Percentiles rank a stretch among this genome's conserved stretches.
These are phyloP conservation scores for Zostera marina DNA, from an alignment of 116 monocot genomes.

Conservation along the genomic window DNA sequence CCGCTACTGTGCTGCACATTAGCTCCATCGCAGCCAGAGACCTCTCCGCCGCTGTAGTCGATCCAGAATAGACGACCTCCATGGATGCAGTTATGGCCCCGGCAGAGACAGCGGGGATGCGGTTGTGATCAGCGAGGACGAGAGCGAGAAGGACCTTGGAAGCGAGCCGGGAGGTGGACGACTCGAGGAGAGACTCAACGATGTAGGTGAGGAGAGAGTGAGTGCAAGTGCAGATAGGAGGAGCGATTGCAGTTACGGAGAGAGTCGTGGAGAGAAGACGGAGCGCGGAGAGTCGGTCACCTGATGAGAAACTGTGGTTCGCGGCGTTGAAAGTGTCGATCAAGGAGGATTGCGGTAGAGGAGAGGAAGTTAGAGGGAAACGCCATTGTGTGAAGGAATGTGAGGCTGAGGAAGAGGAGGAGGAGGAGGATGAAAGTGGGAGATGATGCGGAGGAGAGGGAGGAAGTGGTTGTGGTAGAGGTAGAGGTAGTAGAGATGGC, in stretches of 20 bases:
- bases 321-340: slow-evolving; percentile 22
- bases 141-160: slow-evolving; percentile 70
- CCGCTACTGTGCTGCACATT: slow-evolving; percentile 63
- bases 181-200: slow-evolving; percentile 39
- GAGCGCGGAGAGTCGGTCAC: slow-evolving; percentile 25
- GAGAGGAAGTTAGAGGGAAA: slow-evolving; percentile 35
- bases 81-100: slow-evolving; percentile 43
- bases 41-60: slow-evolving; percentile 17
- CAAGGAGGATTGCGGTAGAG: not conserved
- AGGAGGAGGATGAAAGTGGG: slow-evolving; percentile 40
- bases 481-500: slow-evolving; percentile 5
- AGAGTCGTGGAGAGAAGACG: slow-evolving; percentile 39
- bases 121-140: slow-evolving; percentile 46
- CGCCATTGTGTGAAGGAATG: slow-evolving; percentile 98
- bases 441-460: slow-evolving; percentile 2
- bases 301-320: slow-evolving; percentile 38
- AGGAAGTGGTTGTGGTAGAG: slow-evolving; percentile 1
- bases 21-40: slow-evolving; percentile 74
- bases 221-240: not conserved
- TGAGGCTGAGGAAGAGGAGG: slow-evolving; percentile 80
- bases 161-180: slow-evolving; percentile 42
- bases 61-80: slow-evolving; percentile 26
- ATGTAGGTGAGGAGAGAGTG: slow-evolving; percentile 3
- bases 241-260: not conserved
- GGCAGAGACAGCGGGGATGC: slow-evolving; percentile 43